Conservation (phyloP, 108 stramenopile species). For the Nitzschia inconspicua region DNA sequence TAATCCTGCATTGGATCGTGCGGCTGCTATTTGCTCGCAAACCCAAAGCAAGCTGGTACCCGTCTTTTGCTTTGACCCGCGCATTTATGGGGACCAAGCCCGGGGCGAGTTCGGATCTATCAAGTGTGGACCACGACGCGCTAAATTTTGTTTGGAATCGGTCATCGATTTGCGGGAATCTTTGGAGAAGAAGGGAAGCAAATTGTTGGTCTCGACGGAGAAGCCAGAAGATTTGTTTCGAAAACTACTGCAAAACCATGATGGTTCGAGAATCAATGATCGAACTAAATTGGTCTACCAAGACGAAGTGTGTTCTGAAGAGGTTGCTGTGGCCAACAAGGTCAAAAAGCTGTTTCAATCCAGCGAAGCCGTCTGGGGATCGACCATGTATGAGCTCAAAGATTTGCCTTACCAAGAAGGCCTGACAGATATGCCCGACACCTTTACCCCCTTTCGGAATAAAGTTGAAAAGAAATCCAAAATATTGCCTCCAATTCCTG, state of each 20-base stretch:
- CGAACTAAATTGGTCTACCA: slow-evolving; percentile 43
- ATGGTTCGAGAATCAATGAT: background rate
- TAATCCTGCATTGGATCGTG: slow-evolving; percentile 63
- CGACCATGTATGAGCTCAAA: slow-evolving; percentile 83
- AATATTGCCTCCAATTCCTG: slow-evolving; percentile 60
- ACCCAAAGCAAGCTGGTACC: slow-evolving; percentile 42
- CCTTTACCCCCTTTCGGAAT: slow-evolving; percentile 91
- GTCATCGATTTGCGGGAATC: slow-evolving; percentile 59
- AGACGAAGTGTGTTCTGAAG: slow-evolving; percentile 78
- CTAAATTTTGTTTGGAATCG: slow-evolving; percentile 72
- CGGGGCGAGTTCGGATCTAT: slow-evolving; percentile 40
- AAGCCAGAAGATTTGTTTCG: slow-evolving; percentile 65
- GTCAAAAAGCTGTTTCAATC: slow-evolving; percentile 23
- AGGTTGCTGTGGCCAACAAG: slow-evolving; percentile 48
- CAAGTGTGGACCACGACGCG: slow-evolving; percentile 74
- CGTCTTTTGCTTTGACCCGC: slow-evolving; percentile 76
- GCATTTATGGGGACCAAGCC: slow-evolving; percentile 57
- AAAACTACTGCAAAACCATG: slow-evolving; percentile 13
- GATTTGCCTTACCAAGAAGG: slow-evolving; percentile 75
- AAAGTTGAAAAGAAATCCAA: slow-evolving; percentile 82
- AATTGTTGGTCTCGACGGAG: slow-evolving; percentile 60
- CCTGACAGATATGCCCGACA: slow-evolving; percentile 72
- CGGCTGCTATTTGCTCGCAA: slow-evolving; percentile 31
- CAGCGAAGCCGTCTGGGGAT: slow-evolving; percentile 80
- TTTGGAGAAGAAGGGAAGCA: slow-evolving; percentile 52